Evolutionary conservation across 495 filamentous ascomycete genomes (phyloP).

Genomic region (Trichoderma gamsii): DNA sequence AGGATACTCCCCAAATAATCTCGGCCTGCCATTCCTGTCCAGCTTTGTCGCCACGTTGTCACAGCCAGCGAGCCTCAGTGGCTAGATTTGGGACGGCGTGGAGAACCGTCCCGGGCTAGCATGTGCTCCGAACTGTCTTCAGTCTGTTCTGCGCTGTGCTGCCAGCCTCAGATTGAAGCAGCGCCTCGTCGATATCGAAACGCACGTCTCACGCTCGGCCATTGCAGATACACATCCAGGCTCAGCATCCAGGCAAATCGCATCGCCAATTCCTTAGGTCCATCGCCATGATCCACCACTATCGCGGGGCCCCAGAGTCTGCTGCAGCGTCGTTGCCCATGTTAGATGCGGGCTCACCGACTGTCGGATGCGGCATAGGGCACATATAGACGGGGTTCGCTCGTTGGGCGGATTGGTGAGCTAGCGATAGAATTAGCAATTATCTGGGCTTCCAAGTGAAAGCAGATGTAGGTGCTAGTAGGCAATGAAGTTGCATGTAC

Average conservation of each 20-base stretch:
- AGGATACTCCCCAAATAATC: not conserved
- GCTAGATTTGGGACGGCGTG: not conserved
- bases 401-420: not conserved
- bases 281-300: slow-evolving; percentile 2
- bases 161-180: not conserved
- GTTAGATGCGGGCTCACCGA: slow-evolving; percentile 7
- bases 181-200: not conserved
- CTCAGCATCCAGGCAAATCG: not conserved
- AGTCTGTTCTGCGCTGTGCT: not conserved
- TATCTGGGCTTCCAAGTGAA: too few species aligned
- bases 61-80: not conserved
- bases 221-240: not conserved
- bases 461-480: too few species aligned
- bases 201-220: not conserved
- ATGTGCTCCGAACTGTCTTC: not conserved
- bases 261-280: not conserved
- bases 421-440: too few species aligned
- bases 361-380: not conserved
- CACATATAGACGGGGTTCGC: not conserved
- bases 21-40: slow-evolving; percentile 10
- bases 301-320: slow-evolving; percentile 13
- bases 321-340: not conserved
- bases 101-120: not conserved
- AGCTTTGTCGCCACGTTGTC: slow-evolving; percentile 4
- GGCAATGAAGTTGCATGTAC: too few species aligned